Evolutionary conservation across 331 rosid genomes (phyloP), one percentile per base, ranked within the genome.

Genomic region (Pyrus hybrid): DNA sequence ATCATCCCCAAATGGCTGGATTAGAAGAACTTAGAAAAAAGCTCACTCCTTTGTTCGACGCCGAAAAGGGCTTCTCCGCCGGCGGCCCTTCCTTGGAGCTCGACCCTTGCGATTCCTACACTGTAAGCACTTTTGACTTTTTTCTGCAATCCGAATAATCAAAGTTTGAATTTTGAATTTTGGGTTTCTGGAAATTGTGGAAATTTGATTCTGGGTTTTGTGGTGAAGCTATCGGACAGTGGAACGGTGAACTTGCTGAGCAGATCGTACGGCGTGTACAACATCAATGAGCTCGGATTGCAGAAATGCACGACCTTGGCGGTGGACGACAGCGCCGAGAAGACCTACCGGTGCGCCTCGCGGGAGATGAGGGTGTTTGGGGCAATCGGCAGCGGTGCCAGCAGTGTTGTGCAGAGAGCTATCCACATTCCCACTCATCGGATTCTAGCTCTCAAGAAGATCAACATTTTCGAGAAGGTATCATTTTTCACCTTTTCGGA

Each of bases 401-500:
- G 98, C 70, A 91, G 97, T 77, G 86, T 94, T 77, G 99, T 94
- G 41, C 97, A 94, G 88, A 92, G 97, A 86, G 99, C 96, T 73
- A 87, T 94, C 16, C 99, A 94, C 79, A 89, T 94, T 66, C 97
- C 96, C 43, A 86, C 81, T 5, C 98, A 94, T 78, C 88, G 93
- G 71, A 87, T 94, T 75, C 74, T 94, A 51, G 99, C 99, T 1
- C 70, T 94, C 56, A 94, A 92, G 91, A 94, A 92, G 88, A 94
- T 94, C 70, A 94, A 94, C 60, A 94, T 94, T 73, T 94, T 94
- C 79, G 99, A 94, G 80, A 94, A 92, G 97, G 98, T 91, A 61
- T 13, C 8, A 68, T 51, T 68, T 76, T 60, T 0, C 58, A 0
- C 49, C 49, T 43, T 11, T 43, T 43, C 17, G 49, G 16, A 12